These are phyloP conservation scores for Starmerella sirachaensis DNA, from an alignment of 805 yeast species.

Conservation along the genomic window DNA sequence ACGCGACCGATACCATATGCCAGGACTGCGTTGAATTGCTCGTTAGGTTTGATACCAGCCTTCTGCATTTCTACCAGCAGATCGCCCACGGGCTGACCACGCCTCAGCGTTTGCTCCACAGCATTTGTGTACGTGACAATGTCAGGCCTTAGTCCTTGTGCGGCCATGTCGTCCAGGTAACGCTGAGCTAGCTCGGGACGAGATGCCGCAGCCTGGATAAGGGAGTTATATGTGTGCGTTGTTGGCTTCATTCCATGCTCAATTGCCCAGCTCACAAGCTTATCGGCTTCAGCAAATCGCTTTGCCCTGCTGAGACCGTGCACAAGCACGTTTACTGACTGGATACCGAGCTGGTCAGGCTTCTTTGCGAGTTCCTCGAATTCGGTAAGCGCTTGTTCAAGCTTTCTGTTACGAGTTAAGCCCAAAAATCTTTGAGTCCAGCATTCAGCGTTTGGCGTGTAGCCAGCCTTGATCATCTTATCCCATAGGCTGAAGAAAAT, in stretches of 20 bases:
- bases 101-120: slow-evolving; percentile 42
- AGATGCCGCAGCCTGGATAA: slow-evolving; percentile 36
- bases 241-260: slow-evolving; percentile 34
- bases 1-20: slow-evolving; percentile 42
- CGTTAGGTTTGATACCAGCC: slow-evolving; percentile 31
- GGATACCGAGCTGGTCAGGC: slow-evolving; percentile 26
- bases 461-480: slow-evolving; percentile 32
- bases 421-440: slow-evolving; percentile 41
- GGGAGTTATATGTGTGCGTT: slow-evolving; percentile 40
- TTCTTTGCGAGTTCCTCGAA: slow-evolving; percentile 29
- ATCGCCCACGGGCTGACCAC: slow-evolving; percentile 33
- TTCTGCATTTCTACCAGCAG: slow-evolving; percentile 33
- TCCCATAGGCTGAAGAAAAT: slow-evolving; percentile 26
- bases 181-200: slow-evolving; percentile 33
- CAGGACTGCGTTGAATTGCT: slow-evolving; percentile 40
- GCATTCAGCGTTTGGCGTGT: slow-evolving; percentile 32
- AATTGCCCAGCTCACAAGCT: slow-evolving; percentile 29
- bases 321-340: slow-evolving; percentile 33
- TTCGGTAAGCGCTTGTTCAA: slow-evolving; percentile 35
- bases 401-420: slow-evolving; percentile 33
- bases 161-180: slow-evolving; percentile 38
- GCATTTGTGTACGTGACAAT: slow-evolving; percentile 51
- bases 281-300: slow-evolving; percentile 37
- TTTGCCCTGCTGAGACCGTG: slow-evolving; percentile 35
- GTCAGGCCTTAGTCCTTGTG: slow-evolving; percentile 39